These are phyloP conservation scores for Aspergillus amoenus DNA, from an alignment of 2,329 filamentous ascomycete species.

Conservation along the genomic window DNA sequence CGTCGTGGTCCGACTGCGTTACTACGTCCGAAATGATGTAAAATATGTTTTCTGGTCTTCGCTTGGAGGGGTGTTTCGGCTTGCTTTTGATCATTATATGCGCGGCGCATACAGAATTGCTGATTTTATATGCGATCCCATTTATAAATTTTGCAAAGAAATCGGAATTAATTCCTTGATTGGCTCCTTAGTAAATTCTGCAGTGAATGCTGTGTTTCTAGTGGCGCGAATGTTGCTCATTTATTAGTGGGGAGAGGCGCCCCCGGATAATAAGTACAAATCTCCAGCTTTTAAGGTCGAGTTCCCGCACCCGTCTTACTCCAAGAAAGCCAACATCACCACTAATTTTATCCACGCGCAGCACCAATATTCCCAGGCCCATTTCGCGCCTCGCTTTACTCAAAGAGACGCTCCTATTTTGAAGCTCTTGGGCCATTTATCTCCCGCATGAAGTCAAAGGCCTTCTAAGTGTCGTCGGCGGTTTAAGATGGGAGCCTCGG, in stretches of 20 bases:
- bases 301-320: slow-evolving; percentile 18
- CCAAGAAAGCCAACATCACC: slow-evolving; percentile 22
- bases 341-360: slow-evolving; percentile 14
- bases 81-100: not conserved
- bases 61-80: slow-evolving; percentile 7
- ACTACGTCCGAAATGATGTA: slow-evolving; percentile 11
- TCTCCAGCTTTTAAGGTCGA: slow-evolving; percentile 15
- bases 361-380: slow-evolving; percentile 6
- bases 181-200: not conserved
- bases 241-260: not conserved
- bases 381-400: not conserved
- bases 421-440: not conserved
- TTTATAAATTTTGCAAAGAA: not conserved
- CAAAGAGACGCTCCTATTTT: not conserved
- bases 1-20: slow-evolving; percentile 8
- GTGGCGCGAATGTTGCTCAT: not conserved
- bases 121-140: not conserved
- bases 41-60: not conserved
- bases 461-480: slow-evolving; percentile 25
- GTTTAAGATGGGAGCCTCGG: slow-evolving; percentile 83
- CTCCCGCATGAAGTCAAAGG: slow-evolving; percentile 26
- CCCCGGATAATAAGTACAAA: not conserved
- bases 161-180: not conserved
- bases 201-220: not conserved
- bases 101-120: slow-evolving; percentile 7